A percentile compares a stretch with the other conserved stretches of the same genome.
Conservation (phyloP, 352 stramenopile genomes). For the Globisporangium rhizosaccharum region DNA sequence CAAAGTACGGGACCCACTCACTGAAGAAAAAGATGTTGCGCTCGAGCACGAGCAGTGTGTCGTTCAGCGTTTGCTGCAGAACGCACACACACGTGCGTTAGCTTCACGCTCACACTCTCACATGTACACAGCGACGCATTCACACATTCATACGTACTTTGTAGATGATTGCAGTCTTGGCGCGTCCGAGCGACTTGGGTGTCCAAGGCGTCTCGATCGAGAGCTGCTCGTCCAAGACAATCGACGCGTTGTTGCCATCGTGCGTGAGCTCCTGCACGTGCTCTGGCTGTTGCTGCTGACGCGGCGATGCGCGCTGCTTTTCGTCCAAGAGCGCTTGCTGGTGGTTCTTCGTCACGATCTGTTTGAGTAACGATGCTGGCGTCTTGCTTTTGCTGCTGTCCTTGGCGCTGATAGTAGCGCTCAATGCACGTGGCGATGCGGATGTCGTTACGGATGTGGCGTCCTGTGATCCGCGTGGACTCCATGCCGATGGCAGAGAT, state of each 20-base stretch:
- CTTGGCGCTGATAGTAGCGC: not conserved
- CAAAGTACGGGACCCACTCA: conserved; percentile 77
- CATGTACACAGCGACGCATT: not conserved
- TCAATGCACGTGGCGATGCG: not conserved
- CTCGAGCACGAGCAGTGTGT: conserved; percentile 73
- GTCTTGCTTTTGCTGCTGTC: conserved; percentile 1
- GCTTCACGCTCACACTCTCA: not conserved
- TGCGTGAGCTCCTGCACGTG: conserved; percentile 35
- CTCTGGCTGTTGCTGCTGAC: not conserved
- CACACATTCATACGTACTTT: conserved; percentile 32
- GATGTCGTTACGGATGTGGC: not conserved
- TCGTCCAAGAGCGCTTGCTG: conserved; percentile 2
- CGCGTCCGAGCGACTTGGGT: conserved; percentile 75
- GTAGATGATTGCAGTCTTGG: conserved; percentile 85
- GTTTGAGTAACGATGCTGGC: conserved; percentile 32
- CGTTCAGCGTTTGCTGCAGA: conserved; percentile 77
- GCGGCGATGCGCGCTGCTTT: conserved; percentile 3
- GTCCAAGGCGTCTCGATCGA: conserved; percentile 65
- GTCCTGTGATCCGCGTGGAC: too few species aligned
- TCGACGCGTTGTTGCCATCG: conserved; percentile 79
- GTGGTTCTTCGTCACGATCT: conserved; percentile 25
- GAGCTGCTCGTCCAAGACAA: conserved; percentile 47
- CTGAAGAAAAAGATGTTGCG: conserved; percentile 83
- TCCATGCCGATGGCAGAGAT: too few species aligned
- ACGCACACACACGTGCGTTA: not conserved